Conservation (phyloP, 257 asterid genomes). For the Mentha longifolia region DNA sequence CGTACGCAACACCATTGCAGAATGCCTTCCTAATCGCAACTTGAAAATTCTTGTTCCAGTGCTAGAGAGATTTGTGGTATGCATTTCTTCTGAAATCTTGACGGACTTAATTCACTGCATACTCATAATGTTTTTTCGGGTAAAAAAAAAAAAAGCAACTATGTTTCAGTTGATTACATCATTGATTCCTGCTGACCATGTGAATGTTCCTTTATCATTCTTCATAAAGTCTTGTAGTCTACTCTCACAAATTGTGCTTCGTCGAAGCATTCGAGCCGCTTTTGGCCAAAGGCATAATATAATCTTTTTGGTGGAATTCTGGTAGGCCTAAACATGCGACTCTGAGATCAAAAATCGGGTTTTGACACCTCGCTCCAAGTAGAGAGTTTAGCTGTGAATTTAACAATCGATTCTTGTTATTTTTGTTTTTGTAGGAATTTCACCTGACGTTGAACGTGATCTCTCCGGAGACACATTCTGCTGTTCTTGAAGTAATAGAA, state of each 20-base stretch:
- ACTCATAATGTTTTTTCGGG: background rate
- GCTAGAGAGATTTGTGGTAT: constrained; percentile 96
- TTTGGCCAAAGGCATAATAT: too few species aligned
- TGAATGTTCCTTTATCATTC: too few species aligned
- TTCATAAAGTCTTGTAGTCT: too few species aligned
- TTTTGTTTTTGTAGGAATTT: constrained; percentile 54
- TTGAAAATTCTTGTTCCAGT: constrained; percentile 80
- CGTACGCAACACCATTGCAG: constrained; percentile 62
- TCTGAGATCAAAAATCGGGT: background rate
- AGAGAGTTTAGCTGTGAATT: background rate
- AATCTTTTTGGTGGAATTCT: too few species aligned
- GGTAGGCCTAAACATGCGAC: background rate
- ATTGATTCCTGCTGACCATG: background rate
- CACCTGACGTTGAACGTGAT: constrained; percentile 75
- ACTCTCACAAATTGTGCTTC: too few species aligned
- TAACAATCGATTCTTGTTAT: background rate
- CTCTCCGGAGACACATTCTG: constrained; percentile 68
- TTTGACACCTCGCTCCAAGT: background rate
- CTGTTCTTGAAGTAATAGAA: constrained; percentile 77
- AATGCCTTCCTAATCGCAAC: constrained; percentile 69
- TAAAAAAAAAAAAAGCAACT: too few species aligned
- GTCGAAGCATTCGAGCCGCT: too few species aligned
- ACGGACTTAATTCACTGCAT: background rate
- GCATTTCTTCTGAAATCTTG: constrained; percentile 30
- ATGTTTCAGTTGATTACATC: background rate